A percentile compares a stretch with the other conserved stretches of the same genome.
phyloP scores from a whole-genome alignment of 305 asterid genomes.

The Rubia tinctorum region DNA sequence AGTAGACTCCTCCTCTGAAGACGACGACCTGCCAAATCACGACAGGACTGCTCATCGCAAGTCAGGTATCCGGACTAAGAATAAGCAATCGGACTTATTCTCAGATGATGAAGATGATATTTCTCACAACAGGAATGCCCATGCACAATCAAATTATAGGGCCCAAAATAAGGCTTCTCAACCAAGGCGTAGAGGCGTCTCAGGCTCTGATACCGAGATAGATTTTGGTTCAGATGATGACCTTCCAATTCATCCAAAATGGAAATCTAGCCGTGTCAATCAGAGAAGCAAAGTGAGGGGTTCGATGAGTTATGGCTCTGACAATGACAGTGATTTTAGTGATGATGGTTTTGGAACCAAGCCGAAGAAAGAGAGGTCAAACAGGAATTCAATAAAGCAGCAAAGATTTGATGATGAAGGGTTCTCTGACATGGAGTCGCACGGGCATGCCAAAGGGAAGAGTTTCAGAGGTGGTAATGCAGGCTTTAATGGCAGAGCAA shows the following conservation, averaged over 20 bases:
- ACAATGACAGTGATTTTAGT: conserved; percentile 39
- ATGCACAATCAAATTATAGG: conserved; percentile 25
- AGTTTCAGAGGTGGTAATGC: conserved; percentile 19
- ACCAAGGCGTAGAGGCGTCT: conserved; percentile 29
- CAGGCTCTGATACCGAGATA: conserved; percentile 48
- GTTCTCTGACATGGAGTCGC: conserved; percentile 13
- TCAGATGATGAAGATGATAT: conserved; percentile 51
- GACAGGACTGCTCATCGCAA: conserved; percentile 33
- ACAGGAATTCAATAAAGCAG: conserved; percentile 31
- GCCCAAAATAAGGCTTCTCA: conserved; percentile 29
- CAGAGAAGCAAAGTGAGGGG: conserved; percentile 39
- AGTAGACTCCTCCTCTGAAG: conserved; percentile 65
- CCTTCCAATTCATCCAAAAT: conserved; percentile 64
- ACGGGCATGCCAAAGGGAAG: not conserved
- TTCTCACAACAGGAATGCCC: conserved; percentile 30
- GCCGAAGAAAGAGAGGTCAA: conserved; percentile 37
- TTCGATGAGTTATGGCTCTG: conserved; percentile 47
- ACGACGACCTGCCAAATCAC: conserved; percentile 33
- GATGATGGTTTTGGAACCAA: conserved; percentile 31
- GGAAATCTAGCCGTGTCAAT: conserved; percentile 72
- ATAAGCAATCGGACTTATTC: conserved; percentile 32
- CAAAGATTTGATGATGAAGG: conserved; percentile 41
- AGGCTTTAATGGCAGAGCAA: conserved; percentile 27
- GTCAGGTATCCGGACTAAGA: conserved; percentile 23
- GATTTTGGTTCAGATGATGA: conserved; percentile 77